A percentile compares a stretch with the other conserved stretches of the same genome.
Conservation (phyloP, 2,329 filamentous ascomycete species). For the Cylindrodendrum hubeiense region DNA sequence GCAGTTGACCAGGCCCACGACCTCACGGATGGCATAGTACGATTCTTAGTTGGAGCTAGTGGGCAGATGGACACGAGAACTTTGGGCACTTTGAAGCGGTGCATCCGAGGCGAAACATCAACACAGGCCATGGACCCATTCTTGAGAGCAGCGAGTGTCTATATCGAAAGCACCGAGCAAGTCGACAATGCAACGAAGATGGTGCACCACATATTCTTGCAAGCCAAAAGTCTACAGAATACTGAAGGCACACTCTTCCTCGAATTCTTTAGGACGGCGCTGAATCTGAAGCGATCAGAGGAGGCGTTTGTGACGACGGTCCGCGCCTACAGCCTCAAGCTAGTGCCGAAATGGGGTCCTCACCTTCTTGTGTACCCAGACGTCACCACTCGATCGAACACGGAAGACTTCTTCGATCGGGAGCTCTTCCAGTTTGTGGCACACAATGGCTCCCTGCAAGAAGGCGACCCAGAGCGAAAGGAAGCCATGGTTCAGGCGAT, state of each 20-base stretch:
- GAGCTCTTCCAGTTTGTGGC: conserved; percentile 55
- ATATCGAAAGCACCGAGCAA: conserved; percentile 59
- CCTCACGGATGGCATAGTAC: conserved; percentile 68
- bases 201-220: conserved; percentile 56
- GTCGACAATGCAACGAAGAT: conserved; percentile 52
- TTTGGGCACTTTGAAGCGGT: conserved; percentile 63
- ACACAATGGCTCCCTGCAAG: conserved; percentile 38
- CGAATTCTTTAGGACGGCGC: conserved; percentile 53
- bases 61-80: conserved; percentile 64
- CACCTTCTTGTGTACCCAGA: conserved; percentile 63
- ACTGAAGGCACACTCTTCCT: conserved; percentile 63
- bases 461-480: conserved; percentile 47
- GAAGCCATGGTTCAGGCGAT: conserved; percentile 39
- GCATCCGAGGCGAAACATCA: conserved; percentile 61
- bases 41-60: conserved; percentile 66
- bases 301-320: conserved; percentile 38
- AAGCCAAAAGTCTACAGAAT: conserved; percentile 60
- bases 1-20: conserved; percentile 68
- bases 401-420: conserved; percentile 58
- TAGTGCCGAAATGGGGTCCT: conserved; percentile 63
- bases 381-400: conserved; percentile 53
- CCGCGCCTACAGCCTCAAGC: conserved; percentile 37
- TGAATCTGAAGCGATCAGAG: conserved; percentile 45
- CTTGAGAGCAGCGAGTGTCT: conserved; percentile 68
- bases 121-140: conserved; percentile 64